Evolutionary conservation across 495 filamentous ascomycete genomes (phyloP).

Genomic region (Extremus antarcticus): DNA sequence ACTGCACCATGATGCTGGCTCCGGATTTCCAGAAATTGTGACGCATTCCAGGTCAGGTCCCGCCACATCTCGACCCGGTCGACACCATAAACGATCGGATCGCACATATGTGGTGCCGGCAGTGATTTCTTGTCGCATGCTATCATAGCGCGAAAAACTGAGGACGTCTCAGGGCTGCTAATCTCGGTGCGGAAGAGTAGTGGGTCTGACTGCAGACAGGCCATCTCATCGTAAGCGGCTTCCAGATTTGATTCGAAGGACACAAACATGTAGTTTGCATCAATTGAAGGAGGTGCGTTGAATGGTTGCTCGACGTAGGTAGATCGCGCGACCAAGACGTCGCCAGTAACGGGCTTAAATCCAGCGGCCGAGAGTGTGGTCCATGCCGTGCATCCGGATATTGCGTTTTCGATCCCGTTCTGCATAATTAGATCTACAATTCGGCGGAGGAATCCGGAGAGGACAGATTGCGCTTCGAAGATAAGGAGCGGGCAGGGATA

Average conservation of each 20-base stretch:
- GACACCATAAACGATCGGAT: too few species aligned
- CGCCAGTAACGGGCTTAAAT: neutral
- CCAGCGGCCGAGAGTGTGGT: too few species aligned
- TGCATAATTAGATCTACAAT: conserved; percentile 1
- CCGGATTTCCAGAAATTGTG: too few species aligned
- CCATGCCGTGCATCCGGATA: too few species aligned
- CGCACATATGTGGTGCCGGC: too few species aligned
- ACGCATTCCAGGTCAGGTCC: too few species aligned
- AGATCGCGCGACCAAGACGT: neutral
- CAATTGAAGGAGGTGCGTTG: neutral
- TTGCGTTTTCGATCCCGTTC: neutral
- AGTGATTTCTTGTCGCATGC: too few species aligned
- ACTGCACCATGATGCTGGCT: too few species aligned
- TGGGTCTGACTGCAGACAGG: neutral
- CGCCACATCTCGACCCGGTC: too few species aligned
- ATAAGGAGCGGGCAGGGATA: neutral
- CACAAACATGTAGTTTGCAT: neutral
- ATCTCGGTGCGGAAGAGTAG: neutral
- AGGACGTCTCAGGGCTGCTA: neutral
- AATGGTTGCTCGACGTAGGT: neutral
- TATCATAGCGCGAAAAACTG: too few species aligned
- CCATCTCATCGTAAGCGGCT: neutral
- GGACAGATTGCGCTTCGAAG: neutral
- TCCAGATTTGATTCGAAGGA: neutral
- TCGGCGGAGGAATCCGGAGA: neutral